phyloP scores from a whole-genome alignment of 495 filamentous ascomycete species.

The Aspergillus nidulans region DNA sequence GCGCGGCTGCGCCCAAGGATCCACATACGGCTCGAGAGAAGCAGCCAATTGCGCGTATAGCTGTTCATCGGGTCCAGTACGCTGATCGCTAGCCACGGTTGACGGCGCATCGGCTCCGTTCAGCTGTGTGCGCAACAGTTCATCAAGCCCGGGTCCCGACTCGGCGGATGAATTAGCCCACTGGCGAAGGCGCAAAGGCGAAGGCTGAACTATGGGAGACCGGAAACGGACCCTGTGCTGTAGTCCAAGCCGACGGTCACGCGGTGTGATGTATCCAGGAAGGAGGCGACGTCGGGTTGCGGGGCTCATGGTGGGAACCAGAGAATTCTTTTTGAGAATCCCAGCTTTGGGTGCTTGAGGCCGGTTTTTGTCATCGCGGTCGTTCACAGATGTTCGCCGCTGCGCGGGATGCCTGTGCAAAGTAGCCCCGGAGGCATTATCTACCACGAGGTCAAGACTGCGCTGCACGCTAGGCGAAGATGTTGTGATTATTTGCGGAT shows the following conservation, averaged over 20 bases:
- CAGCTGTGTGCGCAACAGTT: not conserved
- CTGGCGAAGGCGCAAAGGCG: slow-evolving; percentile 1
- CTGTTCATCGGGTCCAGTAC: not conserved
- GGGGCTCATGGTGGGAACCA: slow-evolving; percentile 4
- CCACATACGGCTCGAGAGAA: slow-evolving; percentile 5
- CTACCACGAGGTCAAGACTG: not conserved
- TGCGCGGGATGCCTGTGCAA: not conserved
- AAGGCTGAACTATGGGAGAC: slow-evolving; percentile 1
- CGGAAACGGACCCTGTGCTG: slow-evolving; percentile 10
- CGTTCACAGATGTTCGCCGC: not conserved
- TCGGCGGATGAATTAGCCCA: not conserved
- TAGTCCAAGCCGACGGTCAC: not conserved
- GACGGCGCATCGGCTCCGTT: not conserved
- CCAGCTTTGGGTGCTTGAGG: not conserved
- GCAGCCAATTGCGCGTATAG: not conserved
- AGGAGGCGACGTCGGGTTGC: slow-evolving; percentile 5
- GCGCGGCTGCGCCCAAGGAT: slow-evolving; percentile 23
- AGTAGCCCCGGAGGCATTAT: not conserved
- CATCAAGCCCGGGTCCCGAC: not conserved
- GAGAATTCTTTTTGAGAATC: slow-evolving; percentile 1
- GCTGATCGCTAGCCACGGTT: too few relatives aligned
- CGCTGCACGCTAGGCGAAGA: not conserved
- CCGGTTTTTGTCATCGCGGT: too few relatives aligned
- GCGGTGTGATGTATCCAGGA: not conserved
- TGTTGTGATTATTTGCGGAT: not conserved